phyloP scores from a whole-genome alignment of 768 basidiomycete species.

The Fomitopsis pulvina region DNA sequence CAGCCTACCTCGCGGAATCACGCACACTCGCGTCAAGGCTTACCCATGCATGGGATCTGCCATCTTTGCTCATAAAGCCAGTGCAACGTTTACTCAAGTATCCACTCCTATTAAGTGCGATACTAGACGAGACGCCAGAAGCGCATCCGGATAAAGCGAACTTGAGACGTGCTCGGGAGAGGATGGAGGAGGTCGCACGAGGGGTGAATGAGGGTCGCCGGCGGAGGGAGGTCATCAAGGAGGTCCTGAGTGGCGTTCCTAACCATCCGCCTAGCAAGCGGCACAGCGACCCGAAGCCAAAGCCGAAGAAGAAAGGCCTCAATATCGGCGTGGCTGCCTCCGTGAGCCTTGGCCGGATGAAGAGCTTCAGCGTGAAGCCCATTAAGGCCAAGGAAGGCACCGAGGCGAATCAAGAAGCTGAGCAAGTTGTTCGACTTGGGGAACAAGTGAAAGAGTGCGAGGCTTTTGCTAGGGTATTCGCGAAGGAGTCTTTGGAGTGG shows the following conservation, averaged over 20 bases:
- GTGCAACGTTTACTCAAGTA: constrained; percentile 96
- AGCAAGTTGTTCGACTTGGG: constrained; percentile 48
- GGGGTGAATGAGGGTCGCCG: constrained; percentile 76
- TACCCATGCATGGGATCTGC: constrained; percentile 88
- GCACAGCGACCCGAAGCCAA: constrained; percentile 22
- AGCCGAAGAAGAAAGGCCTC: constrained; percentile 33
- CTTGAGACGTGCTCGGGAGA: constrained; percentile 43
- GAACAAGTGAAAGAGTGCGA: constrained; percentile 51
- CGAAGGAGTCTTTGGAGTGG: constrained; percentile 61
- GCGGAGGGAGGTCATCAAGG: constrained; percentile 72
- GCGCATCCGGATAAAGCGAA: constrained; percentile 59
- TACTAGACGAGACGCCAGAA: constrained; percentile 70
- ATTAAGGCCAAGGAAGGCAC: constrained; percentile 29
- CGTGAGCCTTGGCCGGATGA: constrained; percentile 58
- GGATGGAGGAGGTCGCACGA: constrained; percentile 67
- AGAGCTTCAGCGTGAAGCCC: constrained; percentile 34
- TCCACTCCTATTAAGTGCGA: constrained; percentile 72
- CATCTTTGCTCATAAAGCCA: constrained; percentile 94
- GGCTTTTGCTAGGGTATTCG: constrained; percentile 53
- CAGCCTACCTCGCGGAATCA: constrained; percentile 61
- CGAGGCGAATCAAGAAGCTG: constrained; percentile 36
- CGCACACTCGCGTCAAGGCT: constrained; percentile 59
- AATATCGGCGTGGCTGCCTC: constrained; percentile 44
- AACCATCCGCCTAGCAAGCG: constrained; percentile 29
- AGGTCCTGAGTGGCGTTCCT: constrained; percentile 42